Evolutionary conservation across 2,329 filamentous ascomycete genomes (phyloP), one percentile per base, ranked within the genome.

Genomic region (Aspergillus fijiensis): DNA sequence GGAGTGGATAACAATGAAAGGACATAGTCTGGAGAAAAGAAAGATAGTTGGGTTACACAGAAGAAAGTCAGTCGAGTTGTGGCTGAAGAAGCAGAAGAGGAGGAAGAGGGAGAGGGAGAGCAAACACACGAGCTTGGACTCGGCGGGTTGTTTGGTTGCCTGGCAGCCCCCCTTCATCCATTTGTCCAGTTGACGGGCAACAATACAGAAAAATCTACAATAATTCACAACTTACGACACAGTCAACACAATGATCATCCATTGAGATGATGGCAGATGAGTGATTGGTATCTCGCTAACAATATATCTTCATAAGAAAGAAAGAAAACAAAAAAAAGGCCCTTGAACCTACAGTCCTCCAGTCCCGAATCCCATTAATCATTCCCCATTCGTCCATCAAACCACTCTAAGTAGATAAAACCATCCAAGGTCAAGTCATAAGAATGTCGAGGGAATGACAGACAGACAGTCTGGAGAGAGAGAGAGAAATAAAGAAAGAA

Each of bases 231-330:
- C 14, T 35, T 35, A 35, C 9, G 4, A 12, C 12, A 4, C 33
- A 35, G 33, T 35, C 33, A 35, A 16, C 27, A 19, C 39, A 45
- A 45, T 7, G 6, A 16, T 9, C 35, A 19, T 27, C 51, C 33
- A 42, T 27, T 47, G 25, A 12, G 14, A 51, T 51, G 27, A 31
- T 33, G 27, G 19, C 14, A 42, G 31, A 52, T 42, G 14, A 19
- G 25, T 19, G 19, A 35, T 47, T 48, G 53, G 53, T 55, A 55
- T 55, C 53, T 55, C 53, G 45, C 53, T 31, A 49, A 49, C 42
- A 25, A 55, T 48, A 55, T 55, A 55, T 47, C 51, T 56, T 48
- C 29, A 27, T 33, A 55, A 53, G 49, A 51, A 51, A 47, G 51
- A 52, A 52, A 14, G 9, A 33, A n/a, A 47, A 21, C 21, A n/a